Evolutionary conservation across 805 yeast genomes (phyloP), one percentile per base, ranked within the genome.

Genomic region (Tetrapisispora taiwanensis): DNA sequence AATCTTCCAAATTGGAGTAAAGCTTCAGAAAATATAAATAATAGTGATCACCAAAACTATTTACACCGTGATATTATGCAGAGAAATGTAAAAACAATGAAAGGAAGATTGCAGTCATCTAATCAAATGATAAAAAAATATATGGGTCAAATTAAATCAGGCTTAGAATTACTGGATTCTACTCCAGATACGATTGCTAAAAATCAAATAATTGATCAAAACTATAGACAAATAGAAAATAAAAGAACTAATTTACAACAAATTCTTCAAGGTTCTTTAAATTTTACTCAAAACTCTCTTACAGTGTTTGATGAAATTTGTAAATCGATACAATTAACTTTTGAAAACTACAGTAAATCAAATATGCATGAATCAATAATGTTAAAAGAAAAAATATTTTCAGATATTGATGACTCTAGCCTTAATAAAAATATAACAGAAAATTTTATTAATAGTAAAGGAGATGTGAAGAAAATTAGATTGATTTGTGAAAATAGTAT

Each of bases 11-110:
- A 53, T 34, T 62, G 65, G 60, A 59, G 56, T 46, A 49, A 49
- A 10, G 58, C 66, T 4, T 52, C 61, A 9, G 57, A 57, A 7
- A 46, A 55, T 15, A 59, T 64, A 19, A 64, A 64, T 39, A 46
- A 49, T n/a, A 58, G 62, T 41, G 68, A 64, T 50, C 56, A 59
- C 9, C 41, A 59, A 13, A 61, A 54, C 39, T 58, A 57, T 31
- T 47, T 42, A 2, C 55, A 54, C 28, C 51, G 51, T 20, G 47
- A 50, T 30, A 48, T 52, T 18, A 48, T 56, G 44, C 46, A 41
- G 7, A 36, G 46, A 4, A 49, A 56, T 1, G 37, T 62, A 7
- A 39, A 43, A 4, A 44, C 40, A 4, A 56, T 62, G 27, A 50
- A 49, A n/a, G 35, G 48, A 7, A 50, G 50, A 8, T 34, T 59